Evolutionary conservation across 495 filamentous ascomycete genomes (phyloP).

Genomic region (Neurospora tetraspora): DNA sequence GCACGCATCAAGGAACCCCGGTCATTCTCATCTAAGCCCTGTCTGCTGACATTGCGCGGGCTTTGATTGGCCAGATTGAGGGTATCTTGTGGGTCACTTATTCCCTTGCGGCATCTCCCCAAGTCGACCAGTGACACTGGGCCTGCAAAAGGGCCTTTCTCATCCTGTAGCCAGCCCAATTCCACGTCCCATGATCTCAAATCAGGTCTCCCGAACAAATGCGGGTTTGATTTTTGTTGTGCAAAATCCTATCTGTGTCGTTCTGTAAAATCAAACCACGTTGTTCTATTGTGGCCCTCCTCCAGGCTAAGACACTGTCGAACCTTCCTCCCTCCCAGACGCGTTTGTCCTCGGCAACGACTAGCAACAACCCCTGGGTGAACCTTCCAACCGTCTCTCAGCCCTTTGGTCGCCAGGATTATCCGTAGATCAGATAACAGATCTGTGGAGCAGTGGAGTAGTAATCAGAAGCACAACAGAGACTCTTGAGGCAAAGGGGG

Average conservation of each 20-base stretch:
- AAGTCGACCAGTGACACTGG: neutral
- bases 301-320: neutral
- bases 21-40: conserved; percentile 1
- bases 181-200: neutral
- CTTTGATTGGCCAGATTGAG: conserved; percentile 10
- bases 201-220: neutral
- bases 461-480: neutral
- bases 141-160: neutral
- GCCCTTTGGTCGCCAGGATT: conserved; percentile 1
- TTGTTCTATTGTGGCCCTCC: neutral
- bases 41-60: conserved; percentile 22
- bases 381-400: neutral
- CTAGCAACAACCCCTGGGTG: neutral
- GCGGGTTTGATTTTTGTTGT: neutral
- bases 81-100: conserved; percentile 1
- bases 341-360: neutral
- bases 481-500: neutral
- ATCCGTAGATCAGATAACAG: conserved; percentile 14
- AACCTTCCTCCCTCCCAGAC: neutral
- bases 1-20: neutral
- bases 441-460: conserved; percentile 6
- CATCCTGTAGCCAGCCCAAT: neutral
- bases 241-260: neutral
- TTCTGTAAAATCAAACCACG: neutral
- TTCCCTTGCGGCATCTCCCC: conserved; percentile 1